Conservation (phyloP, 805 yeast species). For the Metschnikowia aberdeeniae region DNA sequence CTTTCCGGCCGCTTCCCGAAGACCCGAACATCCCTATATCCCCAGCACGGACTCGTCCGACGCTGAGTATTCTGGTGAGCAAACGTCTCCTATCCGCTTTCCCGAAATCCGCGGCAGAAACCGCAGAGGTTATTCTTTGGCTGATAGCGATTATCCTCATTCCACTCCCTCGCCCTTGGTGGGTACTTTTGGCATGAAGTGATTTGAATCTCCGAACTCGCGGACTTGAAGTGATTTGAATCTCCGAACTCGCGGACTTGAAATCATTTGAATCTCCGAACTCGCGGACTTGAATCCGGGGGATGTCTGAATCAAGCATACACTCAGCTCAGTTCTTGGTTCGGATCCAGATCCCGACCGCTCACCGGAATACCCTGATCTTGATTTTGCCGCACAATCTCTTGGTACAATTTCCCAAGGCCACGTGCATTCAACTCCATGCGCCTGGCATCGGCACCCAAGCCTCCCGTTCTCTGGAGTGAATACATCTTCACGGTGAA, state of each 20-base stretch:
- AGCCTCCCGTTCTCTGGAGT: conserved; percentile 31
- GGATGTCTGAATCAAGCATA: no score
- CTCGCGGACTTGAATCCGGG: no score
- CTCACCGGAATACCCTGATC: background rate
- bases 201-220: background rate
- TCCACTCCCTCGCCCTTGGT: background rate
- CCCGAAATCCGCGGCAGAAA: background rate
- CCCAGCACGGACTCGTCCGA: conserved; percentile 2
- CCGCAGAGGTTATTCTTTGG: conserved; percentile 2
- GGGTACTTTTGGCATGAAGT: conserved; percentile 2
- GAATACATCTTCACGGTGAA: conserved; percentile 37
- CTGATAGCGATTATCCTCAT: conserved; percentile 3
- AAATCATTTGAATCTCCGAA: background rate
- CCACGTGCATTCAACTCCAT: conserved; percentile 32
- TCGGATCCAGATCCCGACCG: no score
- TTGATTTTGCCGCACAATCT: conserved; percentile 7
- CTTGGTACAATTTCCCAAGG: conserved; percentile 31
- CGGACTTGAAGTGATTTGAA: background rate
- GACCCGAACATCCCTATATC: background rate
- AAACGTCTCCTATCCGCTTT: background rate
- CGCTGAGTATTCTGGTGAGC: background rate
- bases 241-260: no score
- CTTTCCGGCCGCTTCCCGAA: background rate
- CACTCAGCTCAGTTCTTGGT: no score
- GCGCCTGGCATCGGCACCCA: conserved; percentile 27